phyloP scores from a whole-genome alignment of 106 monocot genomes.

The Dactylorhiza incarnata region DNA sequence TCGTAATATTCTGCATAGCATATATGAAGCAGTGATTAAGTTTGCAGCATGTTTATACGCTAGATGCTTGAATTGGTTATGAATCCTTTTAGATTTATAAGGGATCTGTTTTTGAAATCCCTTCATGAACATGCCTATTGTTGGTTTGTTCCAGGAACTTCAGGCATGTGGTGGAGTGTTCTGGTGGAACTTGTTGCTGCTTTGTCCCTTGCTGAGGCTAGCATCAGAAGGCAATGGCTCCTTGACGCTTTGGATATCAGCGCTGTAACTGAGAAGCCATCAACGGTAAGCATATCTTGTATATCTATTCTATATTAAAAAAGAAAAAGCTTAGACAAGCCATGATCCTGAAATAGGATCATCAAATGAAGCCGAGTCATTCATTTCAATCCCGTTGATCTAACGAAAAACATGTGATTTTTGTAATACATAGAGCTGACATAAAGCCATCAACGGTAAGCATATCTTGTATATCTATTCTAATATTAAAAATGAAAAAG shows the following conservation, averaged over 20 bases:
- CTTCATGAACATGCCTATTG: not conserved
- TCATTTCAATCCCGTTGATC: too few relatives aligned
- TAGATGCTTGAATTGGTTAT: too few relatives aligned
- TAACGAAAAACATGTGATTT: too few relatives aligned
- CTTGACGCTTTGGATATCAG: slow-evolving; percentile 87
- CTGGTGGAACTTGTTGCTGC: slow-evolving; percentile 66
- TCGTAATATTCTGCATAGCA: too few relatives aligned
- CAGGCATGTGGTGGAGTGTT: slow-evolving; percentile 70
- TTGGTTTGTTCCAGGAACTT: not conserved
- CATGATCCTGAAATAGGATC: too few relatives aligned
- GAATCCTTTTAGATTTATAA: not conserved
- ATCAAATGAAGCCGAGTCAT: too few relatives aligned
- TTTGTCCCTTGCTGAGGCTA: slow-evolving; percentile 29
- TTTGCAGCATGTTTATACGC: too few relatives aligned
- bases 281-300: slow-evolving; percentile 42
- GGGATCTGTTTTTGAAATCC: not conserved
- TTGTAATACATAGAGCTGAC: too few relatives aligned
- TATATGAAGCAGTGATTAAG: too few relatives aligned
- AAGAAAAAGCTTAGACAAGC: too few relatives aligned
- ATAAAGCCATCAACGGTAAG: slow-evolving; percentile 80
- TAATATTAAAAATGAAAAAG: not conserved
- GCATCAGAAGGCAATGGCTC: slow-evolving; percentile 63
- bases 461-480: not conserved
- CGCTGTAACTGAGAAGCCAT: slow-evolving; percentile 56
- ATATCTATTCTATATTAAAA: not conserved